Base-by-base conservation (phyloP, 1,139 yeast species). In the Candida gigantensis region DNA sequence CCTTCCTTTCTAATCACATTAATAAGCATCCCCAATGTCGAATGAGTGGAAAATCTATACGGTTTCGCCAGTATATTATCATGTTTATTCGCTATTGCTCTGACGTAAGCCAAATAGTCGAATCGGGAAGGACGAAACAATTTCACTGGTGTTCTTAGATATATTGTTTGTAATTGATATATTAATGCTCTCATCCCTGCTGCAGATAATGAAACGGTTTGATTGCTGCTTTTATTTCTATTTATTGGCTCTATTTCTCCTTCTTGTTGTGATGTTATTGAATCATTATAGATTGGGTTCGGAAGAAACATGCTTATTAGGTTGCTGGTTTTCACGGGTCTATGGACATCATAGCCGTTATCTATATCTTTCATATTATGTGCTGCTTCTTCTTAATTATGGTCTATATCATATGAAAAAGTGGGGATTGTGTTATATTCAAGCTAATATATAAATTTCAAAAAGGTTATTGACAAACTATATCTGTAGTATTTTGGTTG, bases 41-140 rank as follows among this genome's bases (percentile, higher is more conserved):
- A 84, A 57, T 89, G 95, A 3, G 94, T 83, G 43, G 77, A 64
- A 46, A 83, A 68, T 28, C 72, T 72, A 71, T 84, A 84, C 0
- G 92, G 89, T 45, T 78, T 76, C 17, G 65, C 50, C 28, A 61
- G 62, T 11, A 78, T 64, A 35, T 74, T 75, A 39, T 74, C 77
- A 42, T 66, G 64, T 30, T 60, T 58, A 44, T 68, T 57, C n/a
- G 74, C 76, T 21, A 79, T 55, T 18, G 79, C 76, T 35, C 87
- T 58, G 0, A 82, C 79, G 38, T 81, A 30, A 6, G 85, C 84
- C 54, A 87, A 65, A 52, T 86, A 88, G 58, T 90, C 97, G 44
- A 90, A 85, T 35, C 97, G 66, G 5, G 96, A 83, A 2, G 97
- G 97, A 24, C 96, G 70, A 56, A 90, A 90, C 18, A 90, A 69